phyloP scores from a whole-genome alignment of 768 basidiomycete species.

The Trametopsis cervina region DNA sequence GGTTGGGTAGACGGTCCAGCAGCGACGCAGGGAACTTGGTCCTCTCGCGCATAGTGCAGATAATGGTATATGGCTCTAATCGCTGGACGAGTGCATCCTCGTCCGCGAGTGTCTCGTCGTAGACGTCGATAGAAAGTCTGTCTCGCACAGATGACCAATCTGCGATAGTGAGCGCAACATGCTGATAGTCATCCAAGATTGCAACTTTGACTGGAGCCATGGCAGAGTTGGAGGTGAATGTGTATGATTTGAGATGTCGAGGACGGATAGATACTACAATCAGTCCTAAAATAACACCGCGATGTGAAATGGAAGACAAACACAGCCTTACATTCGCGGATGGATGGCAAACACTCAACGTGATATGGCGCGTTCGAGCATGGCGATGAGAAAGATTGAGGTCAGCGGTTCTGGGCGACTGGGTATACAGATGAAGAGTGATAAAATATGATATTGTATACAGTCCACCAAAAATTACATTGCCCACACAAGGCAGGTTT shows the following conservation, averaged over 20 bases:
- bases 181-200: constrained; percentile 59
- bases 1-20: constrained; percentile 49
- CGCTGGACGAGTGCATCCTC: constrained; percentile 43
- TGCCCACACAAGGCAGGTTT: not conserved
- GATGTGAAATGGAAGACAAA: not conserved
- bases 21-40: constrained; percentile 46
- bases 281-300: not conserved
- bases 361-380: not conserved
- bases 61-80: constrained; percentile 44
- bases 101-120: constrained; percentile 43
- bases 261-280: no score
- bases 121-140: constrained; percentile 36
- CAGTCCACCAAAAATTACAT: not conserved
- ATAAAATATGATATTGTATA: not conserved
- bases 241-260: no score
- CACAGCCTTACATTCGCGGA: no score
- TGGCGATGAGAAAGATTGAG: not conserved
- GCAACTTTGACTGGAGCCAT: constrained; percentile 26
- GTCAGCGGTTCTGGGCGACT: not conserved
- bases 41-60: constrained; percentile 63
- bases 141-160: constrained; percentile 45
- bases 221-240: not conserved
- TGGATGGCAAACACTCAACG: not conserved
- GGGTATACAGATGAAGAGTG: no score
- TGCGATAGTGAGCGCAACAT: constrained; percentile 40